Base-by-base conservation (phyloP, 306 rosid species). In the Boehmeria nivea region DNA sequence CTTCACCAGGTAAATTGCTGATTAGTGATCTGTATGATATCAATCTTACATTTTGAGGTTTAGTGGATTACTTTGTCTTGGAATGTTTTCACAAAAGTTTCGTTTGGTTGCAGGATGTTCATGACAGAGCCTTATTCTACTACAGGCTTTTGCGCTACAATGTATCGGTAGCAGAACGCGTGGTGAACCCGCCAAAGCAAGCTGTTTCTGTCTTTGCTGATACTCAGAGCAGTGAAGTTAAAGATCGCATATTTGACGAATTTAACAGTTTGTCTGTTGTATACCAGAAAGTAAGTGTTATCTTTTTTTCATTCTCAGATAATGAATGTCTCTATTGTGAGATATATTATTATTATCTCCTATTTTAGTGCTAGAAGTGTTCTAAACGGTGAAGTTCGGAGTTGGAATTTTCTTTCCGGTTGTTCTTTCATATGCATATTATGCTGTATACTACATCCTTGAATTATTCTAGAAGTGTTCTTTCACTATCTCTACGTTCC, bases 201-300 rank as follows among this genome's bases (percentile, higher is more conserved):
- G 99, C 96, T 40, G 96, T 93, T 71, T 93, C 99, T n/a, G 99
- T 93, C 52, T 93, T 93, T 79, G 96, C 99, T 47, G 99, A 93
- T 69, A 83, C 95, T 43, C 99, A 87, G 72, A 93, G 89, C 86
- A 93, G 95, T 54, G 99, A 93, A 81, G 74, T 93, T 72, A 93
- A 85, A 76, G 99, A 93, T 74, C 93, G 99, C 42, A 87, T 93
- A 67, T 93, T 87, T 66, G 99, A 93, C 15, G 99, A 93, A 70
- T 93, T 93, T 63, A 93, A 93, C 83, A 93, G 86, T 78, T 69
- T 93, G 62, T 93, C 99, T 65, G 99, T 87, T 65, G 83, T 93
- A 42, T 93, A 93, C 67, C 88, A 87, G 70, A 81, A 93, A 85
- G 99, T 93, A 80, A 31, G 36, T 31, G 36, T 31, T 31, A 4